phyloP scores from a whole-genome alignment of 331 rosid genomes.

The Rhamnella rubrinervis region DNA sequence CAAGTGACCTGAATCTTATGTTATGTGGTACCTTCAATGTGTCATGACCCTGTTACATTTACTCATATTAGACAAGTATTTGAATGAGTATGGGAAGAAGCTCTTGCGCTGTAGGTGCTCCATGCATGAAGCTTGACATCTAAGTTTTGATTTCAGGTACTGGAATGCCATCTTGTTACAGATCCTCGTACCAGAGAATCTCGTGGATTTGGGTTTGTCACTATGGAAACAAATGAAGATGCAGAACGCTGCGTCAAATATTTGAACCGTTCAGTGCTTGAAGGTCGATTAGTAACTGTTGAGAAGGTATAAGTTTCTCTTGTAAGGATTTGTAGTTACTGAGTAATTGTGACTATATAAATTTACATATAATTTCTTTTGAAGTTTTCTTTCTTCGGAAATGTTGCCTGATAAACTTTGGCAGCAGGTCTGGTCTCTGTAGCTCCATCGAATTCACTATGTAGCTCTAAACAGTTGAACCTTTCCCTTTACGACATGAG shows the following conservation, averaged over 20 bases:
- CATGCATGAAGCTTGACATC: neutral
- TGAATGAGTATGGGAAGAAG: neutral
- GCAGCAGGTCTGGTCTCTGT: slow-evolving; percentile 54
- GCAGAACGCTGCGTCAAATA: slow-evolving; percentile 44
- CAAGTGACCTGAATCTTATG: neutral
- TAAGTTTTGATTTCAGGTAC: slow-evolving; percentile 40
- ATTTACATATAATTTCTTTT: slow-evolving; percentile 3
- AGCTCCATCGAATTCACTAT: slow-evolving; percentile 52
- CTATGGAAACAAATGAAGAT: slow-evolving; percentile 48
- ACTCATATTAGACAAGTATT: neutral
- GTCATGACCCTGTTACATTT: neutral
- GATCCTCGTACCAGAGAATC: slow-evolving; percentile 44
- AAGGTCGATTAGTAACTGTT: slow-evolving; percentile 51
- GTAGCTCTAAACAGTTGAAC: slow-evolving; percentile 51
- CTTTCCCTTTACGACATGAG: slow-evolving; percentile 38
- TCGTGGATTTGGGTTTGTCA: slow-evolving; percentile 54
- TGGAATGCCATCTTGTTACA: slow-evolving; percentile 40
- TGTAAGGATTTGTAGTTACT: slow-evolving; percentile 11
- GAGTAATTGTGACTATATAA: slow-evolving; percentile 4
- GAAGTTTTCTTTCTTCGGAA: slow-evolving; percentile 21
- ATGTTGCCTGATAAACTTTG: slow-evolving; percentile 50
- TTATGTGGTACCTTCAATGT: neutral
- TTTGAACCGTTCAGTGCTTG: slow-evolving; percentile 41
- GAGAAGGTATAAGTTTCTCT: slow-evolving; percentile 39
- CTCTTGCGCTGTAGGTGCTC: neutral